A percentile compares a stretch with the other conserved stretches of the same genome.
phyloP scores from a whole-genome alignment of 1,139 yeast species.

The Nadsonia commutata region DNA sequence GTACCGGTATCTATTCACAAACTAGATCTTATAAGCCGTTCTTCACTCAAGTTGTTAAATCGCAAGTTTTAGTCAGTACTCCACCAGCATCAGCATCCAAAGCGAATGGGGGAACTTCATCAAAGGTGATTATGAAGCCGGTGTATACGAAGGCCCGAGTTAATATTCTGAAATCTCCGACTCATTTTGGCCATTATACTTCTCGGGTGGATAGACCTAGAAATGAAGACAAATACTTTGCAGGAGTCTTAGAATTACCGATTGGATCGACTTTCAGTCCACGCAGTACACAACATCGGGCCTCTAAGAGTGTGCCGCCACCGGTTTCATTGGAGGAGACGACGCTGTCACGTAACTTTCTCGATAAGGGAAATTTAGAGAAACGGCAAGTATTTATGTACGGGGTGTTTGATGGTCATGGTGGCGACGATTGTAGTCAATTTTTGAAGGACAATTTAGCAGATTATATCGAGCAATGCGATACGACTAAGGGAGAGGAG shows the following conservation, averaged over 20 bases:
- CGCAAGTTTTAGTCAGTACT: neutral
- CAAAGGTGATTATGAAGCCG: neutral
- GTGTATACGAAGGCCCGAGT: conserved; percentile 22
- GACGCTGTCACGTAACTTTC: conserved; percentile 8
- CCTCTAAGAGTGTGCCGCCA: conserved; percentile 14
- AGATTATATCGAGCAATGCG: conserved; percentile 36
- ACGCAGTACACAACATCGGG: no score
- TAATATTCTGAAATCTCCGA: conserved; percentile 52
- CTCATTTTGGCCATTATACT: conserved; percentile 66
- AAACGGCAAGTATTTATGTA: conserved; percentile 41
- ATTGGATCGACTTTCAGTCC: conserved; percentile 24
- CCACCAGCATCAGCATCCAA: neutral
- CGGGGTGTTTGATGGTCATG: conserved; percentile 86
- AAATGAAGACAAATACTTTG: conserved; percentile 71
- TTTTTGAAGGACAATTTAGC: conserved; percentile 43
- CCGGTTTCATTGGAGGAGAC: conserved; percentile 10
- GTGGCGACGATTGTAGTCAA: conserved; percentile 62
- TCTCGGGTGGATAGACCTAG: conserved; percentile 61
- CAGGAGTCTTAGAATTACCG: conserved; percentile 38
- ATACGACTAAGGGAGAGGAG: conserved; percentile 25
- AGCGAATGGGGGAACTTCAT: neutral
- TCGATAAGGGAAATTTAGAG: conserved; percentile 10
- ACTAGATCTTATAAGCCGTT: neutral
- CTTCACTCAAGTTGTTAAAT: neutral
- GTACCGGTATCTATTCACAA: no score